Conservation (phyloP, 257 asterid genomes). For the Ophiorrhiza pumila region DNA sequence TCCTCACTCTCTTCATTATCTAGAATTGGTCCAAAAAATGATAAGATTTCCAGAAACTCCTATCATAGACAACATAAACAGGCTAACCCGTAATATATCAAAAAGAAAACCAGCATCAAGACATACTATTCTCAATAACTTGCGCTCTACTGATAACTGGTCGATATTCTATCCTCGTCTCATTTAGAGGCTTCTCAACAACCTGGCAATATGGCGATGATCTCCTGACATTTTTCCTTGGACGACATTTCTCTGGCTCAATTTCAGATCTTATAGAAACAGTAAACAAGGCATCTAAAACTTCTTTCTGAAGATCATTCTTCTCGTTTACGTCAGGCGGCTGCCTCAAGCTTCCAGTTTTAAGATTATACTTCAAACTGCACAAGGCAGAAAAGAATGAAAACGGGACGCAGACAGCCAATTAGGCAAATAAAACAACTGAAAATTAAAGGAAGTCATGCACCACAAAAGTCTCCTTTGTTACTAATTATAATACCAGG, state of each 20-base stretch:
- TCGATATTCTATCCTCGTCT: slow-evolving; percentile 37
- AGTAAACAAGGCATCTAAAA: slow-evolving; percentile 49
- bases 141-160: slow-evolving; percentile 45
- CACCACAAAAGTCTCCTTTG: slow-evolving; percentile 2
- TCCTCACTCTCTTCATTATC: slow-evolving; percentile 45
- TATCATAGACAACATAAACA: not conserved
- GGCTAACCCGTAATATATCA: not conserved
- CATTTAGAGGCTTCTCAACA: slow-evolving; percentile 52
- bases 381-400: slow-evolving; percentile 21
- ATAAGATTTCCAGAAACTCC: not conserved
- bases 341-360: slow-evolving; percentile 21
- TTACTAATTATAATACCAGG: not conserved
- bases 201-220: slow-evolving; percentile 28
- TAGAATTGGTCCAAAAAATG: slow-evolving; percentile 13
- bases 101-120: not conserved
- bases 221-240: slow-evolving; percentile 23
- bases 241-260: slow-evolving; percentile 17
- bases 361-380: slow-evolving; percentile 30
- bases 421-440: not conserved
- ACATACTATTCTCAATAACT: slow-evolving; percentile 34
- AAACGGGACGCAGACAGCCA: not conserved
- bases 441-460: not conserved
- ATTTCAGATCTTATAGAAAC: slow-evolving; percentile 36
- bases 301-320: slow-evolving; percentile 43
- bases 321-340: slow-evolving; percentile 28